Percentiles rank a stretch among this genome's conserved stretches.
Conservation (phyloP, 768 basidiomycete genomes). For the Terana coerulea region DNA sequence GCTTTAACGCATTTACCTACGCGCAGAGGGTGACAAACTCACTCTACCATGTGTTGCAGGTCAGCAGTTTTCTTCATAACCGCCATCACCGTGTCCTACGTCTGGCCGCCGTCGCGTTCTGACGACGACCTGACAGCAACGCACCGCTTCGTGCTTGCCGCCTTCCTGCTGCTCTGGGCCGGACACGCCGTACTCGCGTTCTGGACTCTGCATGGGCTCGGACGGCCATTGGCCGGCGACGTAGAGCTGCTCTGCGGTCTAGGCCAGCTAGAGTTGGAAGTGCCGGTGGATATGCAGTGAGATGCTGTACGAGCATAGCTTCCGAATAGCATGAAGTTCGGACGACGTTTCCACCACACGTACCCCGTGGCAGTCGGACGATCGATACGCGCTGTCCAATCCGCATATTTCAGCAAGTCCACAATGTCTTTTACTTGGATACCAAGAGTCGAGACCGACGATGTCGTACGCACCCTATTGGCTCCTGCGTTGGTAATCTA, state of each 20-base stretch:
- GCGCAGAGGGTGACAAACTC: neutral
- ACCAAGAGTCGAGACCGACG: too few relatives aligned
- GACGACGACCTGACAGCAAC: neutral
- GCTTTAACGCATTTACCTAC: neutral
- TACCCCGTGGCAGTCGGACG: neutral
- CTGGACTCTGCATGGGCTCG: conserved; percentile 1
- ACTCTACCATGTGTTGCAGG: neutral
- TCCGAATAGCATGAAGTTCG: neutral
- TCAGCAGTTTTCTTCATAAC: neutral
- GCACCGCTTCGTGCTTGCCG: neutral
- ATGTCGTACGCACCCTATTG: too few relatives aligned
- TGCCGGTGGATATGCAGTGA: too few relatives aligned
- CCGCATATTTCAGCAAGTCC: too few relatives aligned
- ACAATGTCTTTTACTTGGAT: too few relatives aligned
- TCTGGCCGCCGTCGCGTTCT: neutral
- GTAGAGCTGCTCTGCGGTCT: neutral
- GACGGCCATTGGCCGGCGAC: neutral
- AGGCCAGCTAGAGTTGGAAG: neutral
- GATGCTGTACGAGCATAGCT: neutral
- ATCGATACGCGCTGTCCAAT: too few relatives aligned
- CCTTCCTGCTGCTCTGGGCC: neutral
- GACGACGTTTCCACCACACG: neutral
- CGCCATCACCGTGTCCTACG: neutral
- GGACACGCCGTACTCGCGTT: neutral
- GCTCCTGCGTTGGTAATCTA: too few relatives aligned